These are phyloP conservation scores for Exserohilum rostratum DNA, from an alignment of 2,329 filamentous ascomycete genomes.

Conservation along the genomic window DNA sequence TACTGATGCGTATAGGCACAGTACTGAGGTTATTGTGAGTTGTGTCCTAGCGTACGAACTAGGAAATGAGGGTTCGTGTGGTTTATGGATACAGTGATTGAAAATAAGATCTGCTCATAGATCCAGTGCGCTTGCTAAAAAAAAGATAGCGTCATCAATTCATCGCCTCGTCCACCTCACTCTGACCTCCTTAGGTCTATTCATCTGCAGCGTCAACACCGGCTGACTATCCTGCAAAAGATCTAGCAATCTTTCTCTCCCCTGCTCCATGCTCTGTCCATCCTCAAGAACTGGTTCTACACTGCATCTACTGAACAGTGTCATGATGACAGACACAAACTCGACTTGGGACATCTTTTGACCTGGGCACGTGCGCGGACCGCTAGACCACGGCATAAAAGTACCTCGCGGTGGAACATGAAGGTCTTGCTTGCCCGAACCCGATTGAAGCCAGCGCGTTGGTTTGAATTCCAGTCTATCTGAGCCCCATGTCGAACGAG, in stretches of 20 bases:
- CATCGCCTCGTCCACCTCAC: too few species aligned
- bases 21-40: too few species aligned
- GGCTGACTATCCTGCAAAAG: constrained; percentile 15
- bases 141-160: too few species aligned
- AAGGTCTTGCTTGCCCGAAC: neutral
- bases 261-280: constrained; percentile 8
- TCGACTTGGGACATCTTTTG: constrained; percentile 47
- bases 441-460: neutral
- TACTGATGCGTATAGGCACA: too few species aligned
- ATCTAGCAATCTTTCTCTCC: constrained; percentile 7
- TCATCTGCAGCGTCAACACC: constrained; percentile 16
- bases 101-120: too few species aligned
- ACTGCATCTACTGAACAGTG: constrained; percentile 16
- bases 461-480: neutral
- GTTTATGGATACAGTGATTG: too few species aligned
- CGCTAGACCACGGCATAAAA: constrained; percentile 22
- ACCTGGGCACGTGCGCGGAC: constrained; percentile 40
- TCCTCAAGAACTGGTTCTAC: constrained; percentile 6
- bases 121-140: too few species aligned
- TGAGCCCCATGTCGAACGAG: constrained; percentile 2
- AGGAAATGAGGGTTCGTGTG: too few species aligned
- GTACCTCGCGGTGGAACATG: neutral
- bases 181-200: too few species aligned
- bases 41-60: too few species aligned
- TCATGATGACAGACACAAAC: constrained; percentile 40